phyloP scores from a whole-genome alignment of 2,329 filamentous ascomycete species.

The Bipolaris gigantea region DNA sequence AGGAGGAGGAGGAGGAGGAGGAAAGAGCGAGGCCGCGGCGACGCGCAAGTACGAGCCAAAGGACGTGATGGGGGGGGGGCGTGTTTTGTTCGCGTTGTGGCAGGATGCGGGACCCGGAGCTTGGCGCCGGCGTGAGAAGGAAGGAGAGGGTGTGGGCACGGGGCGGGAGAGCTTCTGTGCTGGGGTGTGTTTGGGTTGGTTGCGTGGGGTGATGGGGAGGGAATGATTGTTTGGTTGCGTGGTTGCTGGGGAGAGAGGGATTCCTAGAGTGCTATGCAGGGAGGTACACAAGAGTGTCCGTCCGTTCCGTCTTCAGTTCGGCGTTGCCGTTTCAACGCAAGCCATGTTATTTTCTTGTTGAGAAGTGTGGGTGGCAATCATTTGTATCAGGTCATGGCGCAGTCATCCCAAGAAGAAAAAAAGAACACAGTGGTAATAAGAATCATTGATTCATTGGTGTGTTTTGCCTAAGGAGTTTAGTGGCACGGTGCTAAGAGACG shows the following conservation, averaged over 20 bases:
- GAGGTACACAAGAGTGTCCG: background rate
- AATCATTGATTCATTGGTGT: constrained; percentile 27
- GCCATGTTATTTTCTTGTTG: background rate
- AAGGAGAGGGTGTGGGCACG: background rate
- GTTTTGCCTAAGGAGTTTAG: constrained; percentile 30
- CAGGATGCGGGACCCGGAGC: background rate
- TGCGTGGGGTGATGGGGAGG: background rate
- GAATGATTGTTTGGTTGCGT: background rate
- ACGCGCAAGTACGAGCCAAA: too few species aligned
- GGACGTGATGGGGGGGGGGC: background rate
- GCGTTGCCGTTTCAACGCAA: background rate
- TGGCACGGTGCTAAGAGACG: constrained; percentile 29
- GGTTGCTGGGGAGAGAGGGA: background rate
- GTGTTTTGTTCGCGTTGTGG: constrained; percentile 14
- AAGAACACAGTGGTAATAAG: constrained; percentile 1
- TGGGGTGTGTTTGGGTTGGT: background rate
- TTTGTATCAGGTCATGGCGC: background rate
- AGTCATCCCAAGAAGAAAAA: background rate
- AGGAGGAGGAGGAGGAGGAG: too few species aligned
- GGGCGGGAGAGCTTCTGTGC: background rate
- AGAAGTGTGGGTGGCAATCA: background rate
- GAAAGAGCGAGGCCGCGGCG: too few species aligned
- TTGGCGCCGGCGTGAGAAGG: too few species aligned
- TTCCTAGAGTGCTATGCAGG: too few species aligned
- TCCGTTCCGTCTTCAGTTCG: background rate